These are phyloP conservation scores for Suillus plorans DNA, from an alignment of 768 basidiomycete species.

Conservation along the genomic window DNA sequence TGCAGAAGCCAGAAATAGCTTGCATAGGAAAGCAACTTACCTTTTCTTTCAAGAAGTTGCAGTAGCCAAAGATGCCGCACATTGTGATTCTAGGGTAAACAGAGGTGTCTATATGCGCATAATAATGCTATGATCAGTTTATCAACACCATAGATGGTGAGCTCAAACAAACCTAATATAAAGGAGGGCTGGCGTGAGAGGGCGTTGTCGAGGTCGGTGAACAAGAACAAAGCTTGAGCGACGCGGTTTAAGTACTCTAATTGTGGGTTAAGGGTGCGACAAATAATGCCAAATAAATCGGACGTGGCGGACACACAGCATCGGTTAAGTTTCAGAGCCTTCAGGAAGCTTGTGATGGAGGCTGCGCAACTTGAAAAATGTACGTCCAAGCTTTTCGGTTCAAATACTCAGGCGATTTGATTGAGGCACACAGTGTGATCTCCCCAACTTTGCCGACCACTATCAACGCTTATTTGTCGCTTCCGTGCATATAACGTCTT, in stretches of 20 bases:
- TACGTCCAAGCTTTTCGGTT: slow-evolving; percentile 2
- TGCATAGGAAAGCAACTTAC: slow-evolving; percentile 41
- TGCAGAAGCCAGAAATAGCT: background rate
- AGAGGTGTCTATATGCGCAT: slow-evolving; percentile 6
- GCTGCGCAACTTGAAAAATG: slow-evolving; percentile 1
- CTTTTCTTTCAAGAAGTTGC: slow-evolving; percentile 94
- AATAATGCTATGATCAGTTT: slow-evolving; percentile 6
- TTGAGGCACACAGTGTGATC: background rate
- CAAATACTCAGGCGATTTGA: background rate
- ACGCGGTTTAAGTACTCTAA: slow-evolving; percentile 30
- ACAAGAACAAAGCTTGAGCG: slow-evolving; percentile 9
- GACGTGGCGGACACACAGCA: background rate
- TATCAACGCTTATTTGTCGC: background rate
- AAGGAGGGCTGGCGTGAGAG: background rate
- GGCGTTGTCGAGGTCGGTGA: slow-evolving; percentile 13
- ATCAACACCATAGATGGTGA: background rate
- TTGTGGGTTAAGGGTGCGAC: slow-evolving; percentile 31
- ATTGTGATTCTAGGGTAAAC: slow-evolving; percentile 37
- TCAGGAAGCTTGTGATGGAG: background rate
- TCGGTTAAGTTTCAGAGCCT: background rate
- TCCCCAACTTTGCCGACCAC: background rate
- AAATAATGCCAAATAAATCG: slow-evolving; percentile 30
- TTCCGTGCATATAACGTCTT: background rate
- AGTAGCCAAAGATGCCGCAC: slow-evolving; percentile 98
- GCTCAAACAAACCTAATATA: slow-evolving; percentile 12